A percentile compares a stretch with the other conserved stretches of the same genome.
These are phyloP conservation scores for Colletotrichum gigasporum DNA, from an alignment of 2,329 filamentous ascomycete genomes.

Conservation along the genomic window DNA sequence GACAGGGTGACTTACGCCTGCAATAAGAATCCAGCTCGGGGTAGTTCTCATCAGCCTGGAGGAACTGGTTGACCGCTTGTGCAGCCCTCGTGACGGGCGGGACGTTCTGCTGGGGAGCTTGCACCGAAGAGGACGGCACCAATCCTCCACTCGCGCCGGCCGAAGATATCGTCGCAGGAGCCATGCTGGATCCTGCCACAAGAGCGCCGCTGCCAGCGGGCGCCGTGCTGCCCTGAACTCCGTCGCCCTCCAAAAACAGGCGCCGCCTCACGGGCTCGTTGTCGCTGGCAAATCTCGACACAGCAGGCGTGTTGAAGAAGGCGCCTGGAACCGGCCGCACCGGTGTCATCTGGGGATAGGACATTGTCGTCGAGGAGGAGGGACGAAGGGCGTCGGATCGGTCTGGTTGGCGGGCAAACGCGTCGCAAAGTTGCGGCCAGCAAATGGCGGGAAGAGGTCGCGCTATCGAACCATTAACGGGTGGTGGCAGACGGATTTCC, in stretches of 20 bases:
- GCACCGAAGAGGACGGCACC: constrained; percentile 47
- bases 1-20: constrained; percentile 70
- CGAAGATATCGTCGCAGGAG: constrained; percentile 37
- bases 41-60: constrained; percentile 81
- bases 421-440: constrained; percentile 33
- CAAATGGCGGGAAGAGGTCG: constrained; percentile 29
- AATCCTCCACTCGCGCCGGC: constrained; percentile 40
- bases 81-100: constrained; percentile 83
- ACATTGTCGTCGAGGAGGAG: constrained; percentile 52
- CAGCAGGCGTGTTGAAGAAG: constrained; percentile 76
- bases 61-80: constrained; percentile 80
- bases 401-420: constrained; percentile 20
- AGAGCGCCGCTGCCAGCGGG: constrained; percentile 18
- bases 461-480: constrained; percentile 42
- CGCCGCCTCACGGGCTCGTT: constrained; percentile 61
- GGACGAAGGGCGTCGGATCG: constrained; percentile 11
- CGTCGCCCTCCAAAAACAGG: constrained; percentile 52
- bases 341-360: constrained; percentile 69
- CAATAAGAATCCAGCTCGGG: constrained; percentile 92
- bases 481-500: constrained; percentile 25
- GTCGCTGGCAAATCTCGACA: constrained; percentile 51
- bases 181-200: constrained; percentile 10
- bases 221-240: constrained; percentile 14
- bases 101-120: constrained; percentile 57
- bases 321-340: constrained; percentile 79